Conservation (phyloP, 2,329 filamentous ascomycete genomes). For the Periconia digitata region DNA sequence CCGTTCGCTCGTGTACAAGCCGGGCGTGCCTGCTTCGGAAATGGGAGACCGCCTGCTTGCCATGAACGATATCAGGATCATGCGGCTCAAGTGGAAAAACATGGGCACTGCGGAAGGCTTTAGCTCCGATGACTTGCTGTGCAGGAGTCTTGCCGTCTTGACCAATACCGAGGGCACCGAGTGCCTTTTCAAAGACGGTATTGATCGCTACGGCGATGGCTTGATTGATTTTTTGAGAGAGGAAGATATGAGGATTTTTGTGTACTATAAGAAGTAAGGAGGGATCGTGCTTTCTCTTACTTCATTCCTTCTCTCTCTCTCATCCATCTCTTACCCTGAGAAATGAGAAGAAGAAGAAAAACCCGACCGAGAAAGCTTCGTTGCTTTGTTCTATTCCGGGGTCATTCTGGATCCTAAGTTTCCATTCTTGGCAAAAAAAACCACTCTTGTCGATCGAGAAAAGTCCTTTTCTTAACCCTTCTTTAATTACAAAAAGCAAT, state of each 20-base stretch:
- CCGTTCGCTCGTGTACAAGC: constrained; percentile 22
- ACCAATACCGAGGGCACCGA: constrained; percentile 39
- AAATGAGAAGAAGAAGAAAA: background rate
- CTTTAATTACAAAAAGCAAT: no score
- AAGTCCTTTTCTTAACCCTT: no score
- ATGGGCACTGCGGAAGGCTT: constrained; percentile 36
- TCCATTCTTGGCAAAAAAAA: no score
- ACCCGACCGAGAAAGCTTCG: no score
- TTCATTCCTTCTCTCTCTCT: background rate
- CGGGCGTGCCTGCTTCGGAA: constrained; percentile 26
- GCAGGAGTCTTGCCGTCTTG: constrained; percentile 31
- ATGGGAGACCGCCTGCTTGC: constrained; percentile 35
- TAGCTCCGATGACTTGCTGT: constrained; percentile 37
- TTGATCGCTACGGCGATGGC: constrained; percentile 28
- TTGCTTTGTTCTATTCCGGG: background rate
- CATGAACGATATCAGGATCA: constrained; percentile 37
- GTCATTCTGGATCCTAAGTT: no score
- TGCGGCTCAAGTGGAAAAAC: constrained; percentile 40
- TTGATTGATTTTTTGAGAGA: constrained; percentile 34
- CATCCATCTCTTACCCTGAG: background rate
- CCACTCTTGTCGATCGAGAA: no score
- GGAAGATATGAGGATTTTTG: constrained; percentile 37
- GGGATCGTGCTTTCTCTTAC: constrained; percentile 29
- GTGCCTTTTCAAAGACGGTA: constrained; percentile 36
- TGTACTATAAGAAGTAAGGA: constrained; percentile 17